Evolutionary conservation across 345 rosid genomes (phyloP).

Genomic region (Aquilaria yunnanensis): DNA sequence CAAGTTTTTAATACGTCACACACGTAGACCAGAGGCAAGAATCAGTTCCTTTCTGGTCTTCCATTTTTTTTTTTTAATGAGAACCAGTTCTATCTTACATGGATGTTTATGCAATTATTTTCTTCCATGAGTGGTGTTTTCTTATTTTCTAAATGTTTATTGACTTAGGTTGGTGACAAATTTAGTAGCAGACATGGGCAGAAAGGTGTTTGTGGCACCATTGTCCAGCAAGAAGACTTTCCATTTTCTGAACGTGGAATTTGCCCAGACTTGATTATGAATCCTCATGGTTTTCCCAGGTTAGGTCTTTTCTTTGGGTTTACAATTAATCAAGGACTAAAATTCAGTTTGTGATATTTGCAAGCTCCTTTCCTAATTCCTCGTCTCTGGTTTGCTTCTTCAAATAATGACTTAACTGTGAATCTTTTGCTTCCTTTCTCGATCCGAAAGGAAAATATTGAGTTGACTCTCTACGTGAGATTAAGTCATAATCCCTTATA

Average conservation of each 20-base stretch:
- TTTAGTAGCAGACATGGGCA: constrained; percentile 99
- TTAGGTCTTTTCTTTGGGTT: constrained; percentile 15
- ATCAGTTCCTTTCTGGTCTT: neutral
- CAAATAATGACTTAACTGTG: too few relatives aligned
- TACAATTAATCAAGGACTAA: neutral
- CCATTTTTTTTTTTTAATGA: neutral
- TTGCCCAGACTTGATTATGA: constrained; percentile 96
- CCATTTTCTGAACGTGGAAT: constrained; percentile 97
- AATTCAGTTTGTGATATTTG: neutral
- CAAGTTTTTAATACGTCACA: constrained; percentile 73
- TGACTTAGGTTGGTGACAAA: constrained; percentile 78
- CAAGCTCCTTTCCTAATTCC: neutral
- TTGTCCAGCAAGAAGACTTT: constrained; percentile 91
- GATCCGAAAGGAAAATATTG: too few relatives aligned
- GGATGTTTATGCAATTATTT: constrained; percentile 3
- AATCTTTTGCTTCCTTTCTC: too few relatives aligned
- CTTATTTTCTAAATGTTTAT: constrained; percentile 6
- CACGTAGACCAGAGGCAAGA: constrained; percentile 92
- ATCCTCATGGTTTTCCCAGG: constrained; percentile 99
- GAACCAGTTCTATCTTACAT: neutral
- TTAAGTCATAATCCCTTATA: too few relatives aligned
- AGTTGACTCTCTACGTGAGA: too few relatives aligned
- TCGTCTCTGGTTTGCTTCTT: neutral
- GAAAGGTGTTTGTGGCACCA: constrained; percentile 97
- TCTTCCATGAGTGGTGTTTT: neutral